phyloP scores from a whole-genome alignment of 768 basidiomycete species.

The Rhizopogon vinicolor region DNA sequence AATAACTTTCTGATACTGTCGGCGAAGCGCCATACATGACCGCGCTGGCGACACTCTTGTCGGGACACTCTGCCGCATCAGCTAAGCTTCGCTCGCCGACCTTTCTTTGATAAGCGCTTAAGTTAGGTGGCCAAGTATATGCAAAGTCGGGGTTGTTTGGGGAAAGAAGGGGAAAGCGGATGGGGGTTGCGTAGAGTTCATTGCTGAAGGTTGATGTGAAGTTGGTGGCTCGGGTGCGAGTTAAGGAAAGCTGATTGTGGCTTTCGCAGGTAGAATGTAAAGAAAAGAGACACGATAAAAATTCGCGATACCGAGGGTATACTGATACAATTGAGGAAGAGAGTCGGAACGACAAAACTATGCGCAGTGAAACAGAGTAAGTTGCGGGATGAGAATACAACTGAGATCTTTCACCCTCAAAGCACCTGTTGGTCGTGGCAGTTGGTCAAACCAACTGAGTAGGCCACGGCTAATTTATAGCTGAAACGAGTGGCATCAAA shows the following conservation, averaged over 20 bases:
- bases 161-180: neutral
- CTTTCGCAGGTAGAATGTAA: neutral
- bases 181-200: neutral
- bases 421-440: neutral
- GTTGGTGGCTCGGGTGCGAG: neutral
- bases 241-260: neutral
- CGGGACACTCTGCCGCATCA: neutral
- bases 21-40: slow-evolving; percentile 11
- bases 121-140: too few species aligned
- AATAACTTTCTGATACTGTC: neutral
- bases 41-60: slow-evolving; percentile 4
- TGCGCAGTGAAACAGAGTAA: neutral
- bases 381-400: neutral
- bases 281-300: neutral
- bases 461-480: neutral
- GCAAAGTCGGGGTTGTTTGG: neutral
- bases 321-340: neutral
- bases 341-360: neutral
- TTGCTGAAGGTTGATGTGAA: neutral
- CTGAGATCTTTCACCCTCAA: neutral
- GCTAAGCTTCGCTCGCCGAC: neutral
- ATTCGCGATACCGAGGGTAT: neutral
- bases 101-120: too few species aligned
- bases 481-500: neutral
- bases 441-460: neutral